A percentile compares a stretch with the other conserved stretches of the same genome.
Conservation (phyloP, 208 protist species). For the Leptomonas pyrrhocoris region DNA sequence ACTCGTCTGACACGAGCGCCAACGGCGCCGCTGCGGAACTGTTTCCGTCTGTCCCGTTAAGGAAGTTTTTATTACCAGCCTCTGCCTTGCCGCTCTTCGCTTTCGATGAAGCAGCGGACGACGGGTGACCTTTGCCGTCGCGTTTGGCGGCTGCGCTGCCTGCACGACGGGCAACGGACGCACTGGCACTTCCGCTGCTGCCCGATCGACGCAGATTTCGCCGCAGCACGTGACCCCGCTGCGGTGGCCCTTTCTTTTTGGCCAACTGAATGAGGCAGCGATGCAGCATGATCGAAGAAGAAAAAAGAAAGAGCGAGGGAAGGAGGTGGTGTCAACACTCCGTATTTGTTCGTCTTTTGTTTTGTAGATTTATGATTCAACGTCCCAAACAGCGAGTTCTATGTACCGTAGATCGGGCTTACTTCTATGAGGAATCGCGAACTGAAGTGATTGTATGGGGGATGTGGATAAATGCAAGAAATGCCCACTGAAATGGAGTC, state of each 20-base stretch:
- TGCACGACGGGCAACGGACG: background rate
- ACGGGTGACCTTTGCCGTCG: background rate
- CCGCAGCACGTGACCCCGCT: constrained; percentile 25
- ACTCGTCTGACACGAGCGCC: constrained; percentile 6
- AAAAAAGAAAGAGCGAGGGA: background rate
- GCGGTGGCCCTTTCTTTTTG: constrained; percentile 18
- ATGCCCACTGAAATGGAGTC: too few species aligned
- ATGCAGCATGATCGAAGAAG: constrained; percentile 14
- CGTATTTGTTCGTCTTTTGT: background rate
- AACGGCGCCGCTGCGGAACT: background rate
- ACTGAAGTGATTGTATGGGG: too few species aligned
- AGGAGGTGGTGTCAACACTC: too few species aligned
- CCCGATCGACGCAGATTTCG: constrained; percentile 21
- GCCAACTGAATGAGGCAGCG: constrained; percentile 18
- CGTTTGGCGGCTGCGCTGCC: constrained; percentile 3
- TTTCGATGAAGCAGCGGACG: background rate
- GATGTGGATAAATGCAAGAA: too few species aligned
- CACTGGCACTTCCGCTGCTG: constrained; percentile 8
- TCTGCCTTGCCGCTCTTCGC: background rate
- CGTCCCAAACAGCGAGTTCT: too few species aligned
- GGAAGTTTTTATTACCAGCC: background rate
- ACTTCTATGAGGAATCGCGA: too few species aligned
- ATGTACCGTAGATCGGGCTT: too few species aligned
- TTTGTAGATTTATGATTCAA: background rate
- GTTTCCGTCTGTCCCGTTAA: background rate